Evolutionary conservation across 352 stramenopile species (phyloP), one percentile per base, ranked within the genome.

Genomic region (Thalassiosira mediterranea): DNA sequence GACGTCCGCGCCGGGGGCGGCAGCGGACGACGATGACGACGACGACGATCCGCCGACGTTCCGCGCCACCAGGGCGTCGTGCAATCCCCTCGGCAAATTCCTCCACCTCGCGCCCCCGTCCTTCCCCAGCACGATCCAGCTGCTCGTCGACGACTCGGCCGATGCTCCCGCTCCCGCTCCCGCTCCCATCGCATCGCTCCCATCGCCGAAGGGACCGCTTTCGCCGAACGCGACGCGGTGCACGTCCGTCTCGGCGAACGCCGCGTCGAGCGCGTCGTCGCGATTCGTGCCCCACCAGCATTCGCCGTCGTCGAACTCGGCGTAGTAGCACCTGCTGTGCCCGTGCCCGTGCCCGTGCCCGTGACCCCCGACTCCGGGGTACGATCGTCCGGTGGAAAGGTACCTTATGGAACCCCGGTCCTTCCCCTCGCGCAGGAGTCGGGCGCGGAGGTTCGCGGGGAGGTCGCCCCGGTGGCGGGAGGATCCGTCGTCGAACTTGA

Each of bases 181-280:
- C 13, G 47, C 34, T 4, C 8, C 34, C 17, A 29, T 46, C 7
- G 31, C 0, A 0, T 51, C 15, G 28, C 19, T 63, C 5, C 40
- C 17, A n/a, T n/a, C n/a, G n/a, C n/a, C n/a, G n/a, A n/a, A n/a
- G n/a, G n/a, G n/a, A n/a, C n/a, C n/a, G 19, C 3, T 17, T 28
- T 31, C 47, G 10, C 84, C 86, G 76, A 92, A 90, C 3, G 79
- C 81, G 32, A 92, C 79, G 42, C 83, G 57, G 58, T 89, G 79
- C 0, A 92, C 67, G 72, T 89, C 63, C 11, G 76, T 67, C 5
- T 78, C 46, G 34, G 81, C 73, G 38, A 92, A 73, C 23, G 64
- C 58, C 53, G 78, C 34, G 66, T 90, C 81, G n/a, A 88, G 68
- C 8, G 28, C 46, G 17, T 84, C 64, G 70, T 89, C 79, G 11